Evolutionary conservation across 2,329 filamentous ascomycete species (phyloP).

Genomic region (Apiospora kogelbergensis): DNA sequence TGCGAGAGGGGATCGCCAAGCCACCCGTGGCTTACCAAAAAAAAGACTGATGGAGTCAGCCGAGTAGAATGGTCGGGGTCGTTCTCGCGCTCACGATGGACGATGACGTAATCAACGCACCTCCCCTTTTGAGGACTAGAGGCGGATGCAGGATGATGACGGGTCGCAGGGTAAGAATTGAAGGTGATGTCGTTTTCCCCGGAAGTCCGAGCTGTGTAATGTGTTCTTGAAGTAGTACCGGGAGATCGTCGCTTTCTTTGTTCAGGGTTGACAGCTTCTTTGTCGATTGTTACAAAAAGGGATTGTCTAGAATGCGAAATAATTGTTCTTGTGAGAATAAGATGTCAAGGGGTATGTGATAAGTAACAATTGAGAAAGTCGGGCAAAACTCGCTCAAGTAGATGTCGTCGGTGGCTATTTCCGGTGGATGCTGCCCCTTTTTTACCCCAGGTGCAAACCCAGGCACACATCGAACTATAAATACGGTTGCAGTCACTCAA

Average conservation of each 20-base stretch:
- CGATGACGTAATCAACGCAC: background rate
- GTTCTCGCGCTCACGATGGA: no score
- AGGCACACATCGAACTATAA: background rate
- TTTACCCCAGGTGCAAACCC: background rate
- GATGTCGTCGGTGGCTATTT: background rate
- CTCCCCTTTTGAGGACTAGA: background rate
- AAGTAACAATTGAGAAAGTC: background rate
- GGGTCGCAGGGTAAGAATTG: no score
- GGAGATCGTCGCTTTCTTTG: background rate
- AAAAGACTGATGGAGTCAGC: background rate
- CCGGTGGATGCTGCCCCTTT: background rate
- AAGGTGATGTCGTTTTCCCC: background rate
- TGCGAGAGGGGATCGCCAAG: background rate
- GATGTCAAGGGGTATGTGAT: background rate
- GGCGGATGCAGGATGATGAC: background rate
- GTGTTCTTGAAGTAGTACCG: background rate
- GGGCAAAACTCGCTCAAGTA: background rate
- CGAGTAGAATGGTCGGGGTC: background rate
- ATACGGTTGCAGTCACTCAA: background rate
- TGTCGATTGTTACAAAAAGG: background rate
- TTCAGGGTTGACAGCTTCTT: background rate
- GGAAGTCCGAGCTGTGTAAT: background rate
- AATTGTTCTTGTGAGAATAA: background rate
- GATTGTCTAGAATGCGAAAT: background rate
- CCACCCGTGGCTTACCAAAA: background rate